Conservation (phyloP, 2,329 filamentous ascomycete genomes). For the Dactylonectria estremocensis region DNA sequence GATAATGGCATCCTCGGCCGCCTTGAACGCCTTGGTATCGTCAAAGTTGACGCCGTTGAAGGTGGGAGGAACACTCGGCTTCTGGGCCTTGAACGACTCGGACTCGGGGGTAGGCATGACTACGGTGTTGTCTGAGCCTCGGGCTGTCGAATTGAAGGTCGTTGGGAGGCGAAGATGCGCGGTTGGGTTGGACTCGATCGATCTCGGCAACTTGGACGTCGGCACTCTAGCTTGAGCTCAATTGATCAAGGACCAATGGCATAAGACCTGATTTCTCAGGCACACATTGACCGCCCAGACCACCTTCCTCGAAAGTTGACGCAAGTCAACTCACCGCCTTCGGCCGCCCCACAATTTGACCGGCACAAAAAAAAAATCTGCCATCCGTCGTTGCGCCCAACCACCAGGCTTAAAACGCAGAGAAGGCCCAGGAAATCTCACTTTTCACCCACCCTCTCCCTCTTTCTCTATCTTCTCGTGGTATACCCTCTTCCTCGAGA, state of each 20-base stretch:
- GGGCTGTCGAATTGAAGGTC: slow-evolving; percentile 27
- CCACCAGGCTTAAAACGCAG: slow-evolving; percentile 45
- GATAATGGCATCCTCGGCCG: slow-evolving; percentile 85
- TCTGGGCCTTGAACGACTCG: slow-evolving; percentile 84
- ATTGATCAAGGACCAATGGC: slow-evolving; percentile 46
- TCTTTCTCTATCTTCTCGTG: slow-evolving; percentile 35
- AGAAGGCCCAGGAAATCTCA: slow-evolving; percentile 31
- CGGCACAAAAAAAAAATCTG: slow-evolving; percentile 51
- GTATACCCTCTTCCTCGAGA: slow-evolving; percentile 29
- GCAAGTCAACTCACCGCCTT: slow-evolving; percentile 54
- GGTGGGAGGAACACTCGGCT: slow-evolving; percentile 85
- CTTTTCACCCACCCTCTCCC: slow-evolving; percentile 39
- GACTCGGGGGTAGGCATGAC: slow-evolving; percentile 89
- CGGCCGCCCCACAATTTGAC: slow-evolving; percentile 52
- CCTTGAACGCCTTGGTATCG: slow-evolving; percentile 85
- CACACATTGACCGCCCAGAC: slow-evolving; percentile 38
- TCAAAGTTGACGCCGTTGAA: slow-evolving; percentile 92
- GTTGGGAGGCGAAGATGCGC: slow-evolving; percentile 36
- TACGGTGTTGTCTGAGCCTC: slow-evolving; percentile 36
- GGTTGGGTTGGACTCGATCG: slow-evolving; percentile 39
- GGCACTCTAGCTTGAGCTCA: slow-evolving; percentile 47
- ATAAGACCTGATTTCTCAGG: slow-evolving; percentile 51
- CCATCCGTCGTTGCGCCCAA: slow-evolving; percentile 41
- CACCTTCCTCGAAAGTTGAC: slow-evolving; percentile 37
- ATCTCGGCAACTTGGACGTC: slow-evolving; percentile 46